Base-by-base conservation (phyloP, 768 basidiomycete genomes). In the Holtermannia corniformis region DNA sequence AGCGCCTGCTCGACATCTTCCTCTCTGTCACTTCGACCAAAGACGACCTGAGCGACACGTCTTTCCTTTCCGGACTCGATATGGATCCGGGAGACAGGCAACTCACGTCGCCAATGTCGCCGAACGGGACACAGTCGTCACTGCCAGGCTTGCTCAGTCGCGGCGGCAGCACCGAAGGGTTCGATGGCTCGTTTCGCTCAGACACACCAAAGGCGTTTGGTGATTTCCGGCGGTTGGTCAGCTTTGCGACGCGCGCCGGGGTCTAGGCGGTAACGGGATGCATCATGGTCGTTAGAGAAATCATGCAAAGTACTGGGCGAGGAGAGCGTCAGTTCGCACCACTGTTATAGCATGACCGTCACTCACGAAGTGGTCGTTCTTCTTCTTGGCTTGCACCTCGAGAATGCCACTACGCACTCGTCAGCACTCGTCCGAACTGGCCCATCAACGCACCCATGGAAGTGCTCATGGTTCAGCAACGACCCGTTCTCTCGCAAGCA, bases 341-440 rank as follows among this genome's bases (percentile, higher is more conserved):
- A 26, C 4, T 12, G 4, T 42, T 26, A n/a, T 28, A 19, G 27
- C 11, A 32, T 13, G 23, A 41, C 28, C 25, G 28, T 22, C 12
- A 67, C 70, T 61, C 49, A 70, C 70, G 52, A 70, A 69, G 68
- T 96, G 82, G 67, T 88, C 84, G 69, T 97, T 97, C 82, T 97
- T 97, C 82, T 99, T 99, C 83, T 96, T 92, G 75, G 88, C 89
- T 80, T 97, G 93, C 52, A 97, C 74, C 85, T 96, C 73, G 47
- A 72, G 51, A 41, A 71, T 51, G 59, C 71, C 55, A 45, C 59
- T 62, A 58, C 12, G 11, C 22, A 11, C 25, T 43, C 44, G 41
- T 41, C 26, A 50, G 42, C 27, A 41, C n/a, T 23, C 28, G 19
- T 42, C 19, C 43, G 19, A 14, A 48, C 0, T 25, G 5, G 32